These are phyloP conservation scores for Rhizopus sp. DNA, from an alignment of 371 early-diverging fungal genomes.

Conservation along the genomic window DNA sequence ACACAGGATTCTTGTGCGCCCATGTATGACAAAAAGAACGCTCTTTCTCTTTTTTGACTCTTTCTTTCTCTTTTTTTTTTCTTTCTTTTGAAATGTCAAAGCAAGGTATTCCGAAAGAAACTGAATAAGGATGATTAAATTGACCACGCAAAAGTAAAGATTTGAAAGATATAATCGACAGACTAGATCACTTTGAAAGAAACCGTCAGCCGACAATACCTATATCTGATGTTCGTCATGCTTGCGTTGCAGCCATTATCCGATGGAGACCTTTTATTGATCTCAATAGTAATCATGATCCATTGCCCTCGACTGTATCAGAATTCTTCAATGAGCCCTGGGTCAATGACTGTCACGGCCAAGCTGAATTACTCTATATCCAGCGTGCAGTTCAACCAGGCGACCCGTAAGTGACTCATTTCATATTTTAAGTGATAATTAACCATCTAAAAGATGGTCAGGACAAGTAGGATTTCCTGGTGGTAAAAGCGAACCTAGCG, in stretches of 20 bases:
- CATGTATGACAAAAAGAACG: background rate
- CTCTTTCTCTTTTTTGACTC: background rate
- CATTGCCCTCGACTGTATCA: background rate
- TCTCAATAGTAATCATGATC: background rate
- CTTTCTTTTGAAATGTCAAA: constrained; percentile 5
- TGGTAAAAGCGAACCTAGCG: constrained; percentile 62
- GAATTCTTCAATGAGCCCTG: constrained; percentile 23
- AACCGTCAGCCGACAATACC: background rate
- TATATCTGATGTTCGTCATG: constrained; percentile 7
- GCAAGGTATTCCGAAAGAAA: constrained; percentile 2
- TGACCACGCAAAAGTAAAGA: background rate
- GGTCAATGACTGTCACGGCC: constrained; percentile 30
- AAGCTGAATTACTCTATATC: constrained; percentile 64
- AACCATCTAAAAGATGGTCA: constrained; percentile 47
- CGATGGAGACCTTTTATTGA: constrained; percentile 18
- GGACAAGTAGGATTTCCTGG: constrained; percentile 79
- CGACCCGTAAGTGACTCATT: constrained; percentile 49
- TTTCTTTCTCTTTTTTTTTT: background rate
- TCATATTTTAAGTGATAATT: background rate
- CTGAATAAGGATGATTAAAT: background rate
- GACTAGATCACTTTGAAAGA: background rate
- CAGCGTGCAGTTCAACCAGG: constrained; percentile 59
- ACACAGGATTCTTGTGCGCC: too few species aligned
- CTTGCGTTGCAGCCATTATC: constrained; percentile 23
- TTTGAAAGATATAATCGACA: background rate